Percentiles rank a stretch among this genome's conserved stretches.
Conservation (phyloP, 2,329 filamentous ascomycete genomes). For the Colletotrichum sp. region DNA sequence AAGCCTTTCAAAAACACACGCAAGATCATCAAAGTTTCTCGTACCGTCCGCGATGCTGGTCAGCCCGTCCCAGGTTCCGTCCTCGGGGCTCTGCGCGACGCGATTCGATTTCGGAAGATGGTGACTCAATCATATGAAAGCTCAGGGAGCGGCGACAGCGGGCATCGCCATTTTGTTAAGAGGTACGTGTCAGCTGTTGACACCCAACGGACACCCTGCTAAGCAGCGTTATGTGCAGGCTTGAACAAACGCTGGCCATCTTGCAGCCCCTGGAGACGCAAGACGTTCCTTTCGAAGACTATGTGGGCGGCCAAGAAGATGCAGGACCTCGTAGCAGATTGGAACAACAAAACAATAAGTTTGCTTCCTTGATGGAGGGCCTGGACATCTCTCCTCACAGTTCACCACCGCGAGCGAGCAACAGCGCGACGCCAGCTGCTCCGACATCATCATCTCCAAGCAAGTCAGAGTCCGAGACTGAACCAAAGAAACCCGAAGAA, state of each 20-base stretch:
- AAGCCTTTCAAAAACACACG: accelerated
- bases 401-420: not conserved
- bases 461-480: not conserved
- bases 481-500: not conserved
- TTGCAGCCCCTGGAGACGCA: not conserved
- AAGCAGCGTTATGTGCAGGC: accelerated
- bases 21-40: not conserved
- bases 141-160: accelerated
- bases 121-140: not conserved
- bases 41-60: accelerated
- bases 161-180: not conserved
- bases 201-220: accelerated
- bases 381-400: not conserved
- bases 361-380: not conserved
- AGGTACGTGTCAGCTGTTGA: not conserved
- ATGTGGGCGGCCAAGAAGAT: not conserved
- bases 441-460: accelerated
- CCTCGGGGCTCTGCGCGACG: not conserved
- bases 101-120: not conserved
- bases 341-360: not conserved
- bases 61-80: not conserved
- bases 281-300: not conserved
- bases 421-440: not conserved
- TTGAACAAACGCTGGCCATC: not conserved
- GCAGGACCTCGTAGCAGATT: accelerated